Base-by-base conservation (phyloP, 306 rosid genomes). In the Sicyos baderoa region DNA sequence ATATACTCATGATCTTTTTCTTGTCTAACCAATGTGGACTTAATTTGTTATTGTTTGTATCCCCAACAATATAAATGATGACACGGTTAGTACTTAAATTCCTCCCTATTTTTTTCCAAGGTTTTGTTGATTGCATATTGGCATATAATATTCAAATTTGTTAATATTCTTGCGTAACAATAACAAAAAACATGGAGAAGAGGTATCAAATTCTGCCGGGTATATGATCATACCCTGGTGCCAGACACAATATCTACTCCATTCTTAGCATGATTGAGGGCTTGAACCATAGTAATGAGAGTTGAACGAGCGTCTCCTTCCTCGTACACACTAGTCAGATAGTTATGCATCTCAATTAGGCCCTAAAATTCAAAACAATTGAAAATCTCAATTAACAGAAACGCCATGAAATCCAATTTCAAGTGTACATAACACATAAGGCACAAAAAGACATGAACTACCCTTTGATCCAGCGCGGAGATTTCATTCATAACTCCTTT, bases 401-500 rank as follows among this genome's bases (percentile, higher is more conserved):
- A 21, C 18, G 35, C 1, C 9, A 23, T 15, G 44, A 11, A 72
- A 10, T 45, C 59, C 21, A 45, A 66, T 67, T 49, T 44, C 45
- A 14, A 21, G 40, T 21, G 11, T 29, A 29, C 21, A 47, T 13
- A 14, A 22, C 19, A 13, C 40, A 7, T 47, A 22, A 21, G 54
- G 6, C n/a, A 67, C 9, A 49, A 23, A 25, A 49, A 49, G 52
- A 42, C 50, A 22, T 21, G 7, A 70, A 69, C 14, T 81, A 84
- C 99, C 99, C 99, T 80, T 84, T 88, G 97, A 86, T 94, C 99
- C 71, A 81, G 87, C 61, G 88, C 95, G 19, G 97, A 95, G 66
- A 94, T 89, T 85, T 94, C 99, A 77, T 94, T 94, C 99, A 94
- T 94, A 53, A 94, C 97, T 71, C 97, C 99, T 84, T 94, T 94